A percentile compares a stretch with the other conserved stretches of the same genome.
phyloP scores from a whole-genome alignment of 2,329 filamentous ascomycete species.

The Microcyclospora tardicrescens region DNA sequence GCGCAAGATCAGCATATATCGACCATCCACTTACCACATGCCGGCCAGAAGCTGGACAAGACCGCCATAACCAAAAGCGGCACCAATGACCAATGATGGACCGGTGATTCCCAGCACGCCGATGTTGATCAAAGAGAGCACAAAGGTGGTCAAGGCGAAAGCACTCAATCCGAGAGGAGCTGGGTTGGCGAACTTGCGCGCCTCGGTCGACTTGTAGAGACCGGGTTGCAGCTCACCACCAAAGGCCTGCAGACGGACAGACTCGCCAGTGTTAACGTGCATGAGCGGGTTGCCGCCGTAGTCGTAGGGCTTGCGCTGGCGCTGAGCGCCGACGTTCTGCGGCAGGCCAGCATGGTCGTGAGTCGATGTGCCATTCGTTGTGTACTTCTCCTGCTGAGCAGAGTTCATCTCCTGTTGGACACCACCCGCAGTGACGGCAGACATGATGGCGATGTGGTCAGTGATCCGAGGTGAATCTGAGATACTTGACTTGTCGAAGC shows the following conservation, averaged over 20 bases:
- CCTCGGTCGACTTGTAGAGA: constrained; percentile 28
- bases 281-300: constrained; percentile 40
- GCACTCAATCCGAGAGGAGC: constrained; percentile 48
- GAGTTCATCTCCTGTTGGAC: too few species aligned
- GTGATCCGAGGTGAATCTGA: too few species aligned
- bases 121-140: constrained; percentile 40
- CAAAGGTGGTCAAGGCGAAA: constrained; percentile 54
- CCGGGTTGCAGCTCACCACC: constrained; percentile 42
- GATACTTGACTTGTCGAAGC: too few species aligned
- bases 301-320: constrained; percentile 34
- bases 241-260: constrained; percentile 35
- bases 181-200: constrained; percentile 44
- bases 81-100: constrained; percentile 36
- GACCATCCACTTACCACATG: constrained; percentile 37
- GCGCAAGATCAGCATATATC: not conserved
- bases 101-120: constrained; percentile 28
- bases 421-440: too few species aligned
- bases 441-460: too few species aligned
- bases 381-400: too few species aligned
- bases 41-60: constrained; percentile 39
- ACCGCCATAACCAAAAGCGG: constrained; percentile 38
- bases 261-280: constrained; percentile 37
- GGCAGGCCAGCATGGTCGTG: constrained; percentile 24
- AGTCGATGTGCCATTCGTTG: constrained; percentile 12
- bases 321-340: constrained; percentile 3